A percentile compares a stretch with the other conserved stretches of the same genome.
Evolutionary conservation across 202 grass and related monocot species (phyloP).

Genomic region (Tripidium arundinaceum): DNA sequence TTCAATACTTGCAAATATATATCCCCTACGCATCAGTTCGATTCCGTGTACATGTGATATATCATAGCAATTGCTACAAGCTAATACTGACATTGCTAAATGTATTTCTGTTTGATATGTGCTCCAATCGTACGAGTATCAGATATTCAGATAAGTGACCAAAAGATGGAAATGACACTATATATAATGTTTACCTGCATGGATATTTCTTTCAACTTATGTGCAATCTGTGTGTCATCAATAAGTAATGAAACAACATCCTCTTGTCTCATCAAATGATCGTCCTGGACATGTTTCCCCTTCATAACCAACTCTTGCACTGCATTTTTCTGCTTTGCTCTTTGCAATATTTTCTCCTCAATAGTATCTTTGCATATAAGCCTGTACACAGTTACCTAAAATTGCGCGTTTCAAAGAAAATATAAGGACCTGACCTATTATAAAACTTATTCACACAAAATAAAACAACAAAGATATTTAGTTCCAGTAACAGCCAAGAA

Average conservation of each 20-base stretch:
- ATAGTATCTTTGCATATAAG: slow-evolving; percentile 99
- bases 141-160: not conserved
- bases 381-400: slow-evolving; percentile 96
- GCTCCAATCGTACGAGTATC: not conserved
- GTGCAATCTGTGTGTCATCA: slow-evolving; percentile 81
- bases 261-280: slow-evolving; percentile 86
- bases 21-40: not conserved
- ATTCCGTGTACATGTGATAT: not conserved
- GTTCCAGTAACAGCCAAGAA: not conserved
- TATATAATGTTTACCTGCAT: slow-evolving; percentile 57
- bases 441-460: slow-evolving; percentile 8
- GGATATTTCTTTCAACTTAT: slow-evolving; percentile 95
- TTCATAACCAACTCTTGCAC: slow-evolving; percentile 99
- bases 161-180: not conserved
- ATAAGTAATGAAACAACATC: slow-evolving; percentile 97
- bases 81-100: not conserved
- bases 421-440: slow-evolving; percentile 16
- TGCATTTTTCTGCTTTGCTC: slow-evolving; percentile 95
- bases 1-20: not conserved
- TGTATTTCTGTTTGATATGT: not conserved
- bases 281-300: slow-evolving; percentile 87
- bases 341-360: slow-evolving; percentile 97
- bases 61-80: not conserved
- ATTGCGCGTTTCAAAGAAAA: slow-evolving; percentile 39
- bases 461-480: not conserved